Conservation (phyloP, 169 alveolate genomes). For the Babesia caballi region DNA sequence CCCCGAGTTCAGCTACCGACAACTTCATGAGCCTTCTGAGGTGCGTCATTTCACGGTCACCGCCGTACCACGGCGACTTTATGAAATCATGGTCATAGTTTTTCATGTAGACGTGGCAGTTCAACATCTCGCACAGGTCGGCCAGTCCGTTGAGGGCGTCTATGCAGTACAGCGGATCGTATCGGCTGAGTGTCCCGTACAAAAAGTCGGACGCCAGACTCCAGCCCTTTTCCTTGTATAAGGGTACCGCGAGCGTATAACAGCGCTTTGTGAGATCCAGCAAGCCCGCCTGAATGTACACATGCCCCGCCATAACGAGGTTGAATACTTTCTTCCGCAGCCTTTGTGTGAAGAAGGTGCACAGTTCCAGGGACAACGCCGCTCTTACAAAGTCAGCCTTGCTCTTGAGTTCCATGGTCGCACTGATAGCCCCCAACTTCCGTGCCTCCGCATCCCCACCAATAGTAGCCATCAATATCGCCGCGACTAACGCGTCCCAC, state of each 20-base stretch:
- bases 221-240: slow-evolving; percentile 49
- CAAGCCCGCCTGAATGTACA: slow-evolving; percentile 45
- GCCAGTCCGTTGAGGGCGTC: slow-evolving; percentile 44
- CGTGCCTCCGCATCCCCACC: slow-evolving; percentile 31
- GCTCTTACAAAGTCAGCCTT: slow-evolving; percentile 45
- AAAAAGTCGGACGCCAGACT: slow-evolving; percentile 40
- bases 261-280: slow-evolving; percentile 50
- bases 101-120: slow-evolving; percentile 1
- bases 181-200: slow-evolving; percentile 40
- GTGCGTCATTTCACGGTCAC: slow-evolving; percentile 51
- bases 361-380: slow-evolving; percentile 53
- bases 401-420: slow-evolving; percentile 32
- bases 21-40: slow-evolving; percentile 55
- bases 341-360: slow-evolving; percentile 19
- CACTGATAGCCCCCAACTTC: slow-evolving; percentile 27
- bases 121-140: slow-evolving; percentile 9
- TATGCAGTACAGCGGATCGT: slow-evolving; percentile 29
- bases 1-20: background rate
- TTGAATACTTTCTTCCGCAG: slow-evolving; percentile 29
- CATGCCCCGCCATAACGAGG: slow-evolving; percentile 62
- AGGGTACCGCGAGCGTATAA: slow-evolving; percentile 28
- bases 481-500: slow-evolving; percentile 37
- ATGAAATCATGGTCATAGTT: background rate
- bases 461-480: slow-evolving; percentile 16
- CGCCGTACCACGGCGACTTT: slow-evolving; percentile 10